phyloP scores from a whole-genome alignment of 1,139 yeast genomes.

The Tardiomyces blankii region DNA sequence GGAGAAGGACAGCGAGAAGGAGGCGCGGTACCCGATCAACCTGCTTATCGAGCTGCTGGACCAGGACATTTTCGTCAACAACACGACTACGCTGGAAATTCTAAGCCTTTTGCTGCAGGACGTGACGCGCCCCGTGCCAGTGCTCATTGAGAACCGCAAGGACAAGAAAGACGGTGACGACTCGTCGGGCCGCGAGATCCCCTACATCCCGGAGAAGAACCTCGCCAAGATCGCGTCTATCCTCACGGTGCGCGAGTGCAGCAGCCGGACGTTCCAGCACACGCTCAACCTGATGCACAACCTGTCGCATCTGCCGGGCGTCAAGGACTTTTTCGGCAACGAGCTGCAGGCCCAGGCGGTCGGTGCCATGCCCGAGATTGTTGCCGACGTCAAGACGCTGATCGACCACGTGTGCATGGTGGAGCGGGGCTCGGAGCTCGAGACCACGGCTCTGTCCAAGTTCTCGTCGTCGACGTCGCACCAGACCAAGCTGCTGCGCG shows the following conservation, averaged over 20 bases:
- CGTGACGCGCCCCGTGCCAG: conserved; percentile 59
- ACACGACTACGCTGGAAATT: conserved; percentile 64
- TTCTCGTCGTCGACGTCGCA: conserved; percentile 70
- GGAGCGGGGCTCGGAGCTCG: conserved; percentile 34
- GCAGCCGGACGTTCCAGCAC: conserved; percentile 77
- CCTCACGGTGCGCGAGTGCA: conserved; percentile 76
- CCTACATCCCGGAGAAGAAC: conserved; percentile 53
- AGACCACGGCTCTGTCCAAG: conserved; percentile 44
- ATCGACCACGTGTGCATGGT: conserved; percentile 35
- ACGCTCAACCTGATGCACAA: conserved; percentile 78
- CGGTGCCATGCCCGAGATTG: conserved; percentile 44
- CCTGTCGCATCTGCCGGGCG: conserved; percentile 49
- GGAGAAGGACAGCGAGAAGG: conserved; percentile 30
- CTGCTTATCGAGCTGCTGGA: conserved; percentile 52
- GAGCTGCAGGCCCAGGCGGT: conserved; percentile 64
- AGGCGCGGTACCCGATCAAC: conserved; percentile 60
- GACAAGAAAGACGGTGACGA: background rate
- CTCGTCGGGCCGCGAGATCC: conserved; percentile 32
- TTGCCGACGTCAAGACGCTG: conserved; percentile 45
- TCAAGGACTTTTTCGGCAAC: conserved; percentile 53
- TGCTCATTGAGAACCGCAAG: conserved; percentile 15
- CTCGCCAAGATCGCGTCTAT: conserved; percentile 56
- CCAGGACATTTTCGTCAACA: conserved; percentile 53
- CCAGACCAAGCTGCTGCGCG: conserved; percentile 76
- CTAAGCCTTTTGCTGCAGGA: conserved; percentile 66